A percentile compares a stretch with the other conserved stretches of the same genome.
Conservation (phyloP, 2,329 filamentous ascomycete species). For the Penicillium sp. region DNA sequence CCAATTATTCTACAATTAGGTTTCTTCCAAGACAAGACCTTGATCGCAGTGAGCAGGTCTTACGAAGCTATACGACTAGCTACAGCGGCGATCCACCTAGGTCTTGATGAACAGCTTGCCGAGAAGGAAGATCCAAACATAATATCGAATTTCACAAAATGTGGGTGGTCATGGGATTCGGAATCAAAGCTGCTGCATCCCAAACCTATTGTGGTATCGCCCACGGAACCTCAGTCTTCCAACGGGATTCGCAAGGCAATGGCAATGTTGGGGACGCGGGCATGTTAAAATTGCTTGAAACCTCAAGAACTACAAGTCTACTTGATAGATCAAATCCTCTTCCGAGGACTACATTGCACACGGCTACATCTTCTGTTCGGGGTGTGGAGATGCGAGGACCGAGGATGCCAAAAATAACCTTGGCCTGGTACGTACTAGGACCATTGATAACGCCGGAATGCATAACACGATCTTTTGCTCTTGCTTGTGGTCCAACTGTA, state of each 20-base stretch:
- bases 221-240: constrained; percentile 13
- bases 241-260: constrained; percentile 35
- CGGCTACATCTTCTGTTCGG: constrained; percentile 1
- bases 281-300: constrained; percentile 17
- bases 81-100: constrained; percentile 37
- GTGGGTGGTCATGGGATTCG: constrained; percentile 40
- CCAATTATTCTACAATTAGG: constrained; percentile 17
- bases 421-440: constrained; percentile 2
- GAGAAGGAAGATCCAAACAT: constrained; percentile 28
- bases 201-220: constrained; percentile 25
- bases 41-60: constrained; percentile 38
- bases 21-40: constrained; percentile 39
- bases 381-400: background rate
- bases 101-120: constrained; percentile 29
- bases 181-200: constrained; percentile 35
- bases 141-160: constrained; percentile 33
- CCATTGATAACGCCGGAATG: constrained; percentile 27
- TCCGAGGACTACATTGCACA: background rate
- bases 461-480: constrained; percentile 38
- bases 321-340: constrained; percentile 10
- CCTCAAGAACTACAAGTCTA: background rate
- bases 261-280: constrained; percentile 31
- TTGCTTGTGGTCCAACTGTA: constrained; percentile 37
- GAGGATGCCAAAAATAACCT: background rate
- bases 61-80: constrained; percentile 41